Base-by-base conservation (phyloP, 225 moss, liverwort and hornwort species). In the Lunularia cruciata region DNA sequence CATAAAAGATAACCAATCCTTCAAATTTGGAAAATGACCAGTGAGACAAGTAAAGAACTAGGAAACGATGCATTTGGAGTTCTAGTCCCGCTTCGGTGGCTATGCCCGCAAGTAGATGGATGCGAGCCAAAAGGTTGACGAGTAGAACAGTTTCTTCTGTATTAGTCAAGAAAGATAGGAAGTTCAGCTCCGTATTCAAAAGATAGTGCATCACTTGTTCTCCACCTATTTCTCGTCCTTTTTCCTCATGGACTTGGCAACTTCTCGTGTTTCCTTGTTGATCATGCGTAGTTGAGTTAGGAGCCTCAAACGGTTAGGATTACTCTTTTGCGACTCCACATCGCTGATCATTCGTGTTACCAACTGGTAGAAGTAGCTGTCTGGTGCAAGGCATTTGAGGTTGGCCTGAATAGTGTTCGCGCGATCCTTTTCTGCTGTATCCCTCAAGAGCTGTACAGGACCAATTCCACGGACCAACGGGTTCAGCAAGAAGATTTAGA, bases 321-420 rank as follows among this genome's bases (percentile, higher is more conserved):
- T 98, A 63, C 85, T 85, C 53, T 79, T 83, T 22, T 91, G 89
- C 71, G 62, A 75, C 67, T 98, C 96, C 30, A 98, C 98, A 73
- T 98, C 98, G 9, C 47, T 49, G 26, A 28, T 80, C 93, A 98
- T 89, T 63, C 89, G 82, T 26, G 83, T 67, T 34, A 93, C 78
- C n/a, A 93, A 58, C 77, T 87, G 87, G 73, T 76, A 98, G 67
- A 98, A 98, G 78, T 93, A 98, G 57, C 96, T 52, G n/a, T 79
- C 88, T 36, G 89, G 30, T 56, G 54, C 74, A 36, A 79, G 70
- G 59, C 78, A 86, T 23, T 79, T 45, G 39, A 80, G 22, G 61
- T 88, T 79, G 45, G 82, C 79, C 67, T 87, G 65, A 2, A 98
- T 91, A 23, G 83, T 70, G 70, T 82, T 84, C 15, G 87, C 74